Evolutionary conservation across 768 basidiomycete genomes (phyloP).

Genomic region (Termitomyces sp.): DNA sequence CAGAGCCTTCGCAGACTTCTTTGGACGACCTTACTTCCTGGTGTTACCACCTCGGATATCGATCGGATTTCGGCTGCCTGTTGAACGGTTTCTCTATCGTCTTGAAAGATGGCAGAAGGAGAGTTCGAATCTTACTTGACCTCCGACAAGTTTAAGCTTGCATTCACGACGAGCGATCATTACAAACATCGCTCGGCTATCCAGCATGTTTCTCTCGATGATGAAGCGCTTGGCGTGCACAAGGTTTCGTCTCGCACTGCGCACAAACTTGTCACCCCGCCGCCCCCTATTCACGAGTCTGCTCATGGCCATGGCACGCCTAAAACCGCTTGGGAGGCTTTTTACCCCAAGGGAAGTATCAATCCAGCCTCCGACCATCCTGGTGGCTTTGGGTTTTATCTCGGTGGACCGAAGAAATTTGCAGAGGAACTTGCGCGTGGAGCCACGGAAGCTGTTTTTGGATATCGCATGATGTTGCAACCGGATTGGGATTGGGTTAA

Average conservation of each 20-base stretch:
- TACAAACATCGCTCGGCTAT: slow-evolving; percentile 18
- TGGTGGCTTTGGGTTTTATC: slow-evolving; percentile 72
- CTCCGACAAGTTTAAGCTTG: slow-evolving; percentile 23
- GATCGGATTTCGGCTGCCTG: not conserved
- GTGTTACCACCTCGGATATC: not conserved
- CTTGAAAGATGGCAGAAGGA: not conserved
- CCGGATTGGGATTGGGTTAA: slow-evolving; percentile 64
- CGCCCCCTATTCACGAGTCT: slow-evolving; percentile 12
- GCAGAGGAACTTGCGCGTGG: slow-evolving; percentile 27
- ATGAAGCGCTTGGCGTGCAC: slow-evolving; percentile 47
- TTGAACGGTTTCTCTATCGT: not conserved
- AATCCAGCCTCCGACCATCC: slow-evolving; percentile 48
- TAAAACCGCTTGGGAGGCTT: slow-evolving; percentile 53
- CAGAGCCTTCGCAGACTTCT: too few species aligned
- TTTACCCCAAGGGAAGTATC: slow-evolving; percentile 58
- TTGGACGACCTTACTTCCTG: too few species aligned
- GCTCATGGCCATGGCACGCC: slow-evolving; percentile 16
- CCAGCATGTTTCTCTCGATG: slow-evolving; percentile 31
- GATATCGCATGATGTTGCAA: slow-evolving; percentile 66
- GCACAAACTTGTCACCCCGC: slow-evolving; percentile 29
- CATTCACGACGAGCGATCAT: slow-evolving; percentile 39
- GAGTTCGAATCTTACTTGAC: not conserved
- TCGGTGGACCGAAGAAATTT: slow-evolving; percentile 50
- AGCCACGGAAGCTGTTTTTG: slow-evolving; percentile 54
- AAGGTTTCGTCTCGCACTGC: slow-evolving; percentile 36